phyloP scores from a whole-genome alignment of 371 early-diverging fungal genomes.

The Homolaphlyctis polyrhiza region DNA sequence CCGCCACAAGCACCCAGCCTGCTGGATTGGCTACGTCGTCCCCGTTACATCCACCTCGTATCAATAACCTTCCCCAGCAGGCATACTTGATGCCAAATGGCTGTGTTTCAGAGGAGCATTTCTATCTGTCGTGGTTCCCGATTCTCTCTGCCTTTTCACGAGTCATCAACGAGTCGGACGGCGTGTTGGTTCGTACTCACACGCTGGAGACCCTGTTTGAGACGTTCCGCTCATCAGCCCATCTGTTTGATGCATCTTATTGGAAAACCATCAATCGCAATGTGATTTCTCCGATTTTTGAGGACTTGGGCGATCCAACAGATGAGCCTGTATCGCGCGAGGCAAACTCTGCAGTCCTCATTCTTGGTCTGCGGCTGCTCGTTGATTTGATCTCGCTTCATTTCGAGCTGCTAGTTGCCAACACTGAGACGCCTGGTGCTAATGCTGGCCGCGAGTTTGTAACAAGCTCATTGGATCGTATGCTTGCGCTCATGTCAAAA shows the following conservation, averaged over 20 bases:
- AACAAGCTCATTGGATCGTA: conserved; percentile 22
- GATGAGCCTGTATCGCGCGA: conserved; percentile 10
- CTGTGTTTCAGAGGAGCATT: conserved; percentile 40
- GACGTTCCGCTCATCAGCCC: conserved; percentile 26
- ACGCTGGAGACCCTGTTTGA: conserved; percentile 43
- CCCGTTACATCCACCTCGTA: conserved; percentile 5
- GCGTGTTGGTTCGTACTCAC: conserved; percentile 25
- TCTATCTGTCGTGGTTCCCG: conserved; percentile 54
- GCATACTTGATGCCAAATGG: conserved; percentile 21
- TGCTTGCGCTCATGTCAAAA: conserved; percentile 24
- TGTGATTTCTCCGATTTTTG: conserved; percentile 47
- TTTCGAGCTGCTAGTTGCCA: conserved; percentile 23
- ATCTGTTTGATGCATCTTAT: conserved; percentile 35
- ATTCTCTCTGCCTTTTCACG: conserved; percentile 49
- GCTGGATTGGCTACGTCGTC: neutral
- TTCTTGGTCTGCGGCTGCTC: conserved; percentile 35
- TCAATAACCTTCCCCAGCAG: conserved; percentile 12
- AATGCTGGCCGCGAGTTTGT: conserved; percentile 17
- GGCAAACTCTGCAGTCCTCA: conserved; percentile 34
- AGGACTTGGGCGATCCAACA: conserved; percentile 32
- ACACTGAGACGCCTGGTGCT: conserved; percentile 4
- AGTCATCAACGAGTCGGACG: conserved; percentile 36
- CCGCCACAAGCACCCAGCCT: conserved; percentile 1
- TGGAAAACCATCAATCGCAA: conserved; percentile 41
- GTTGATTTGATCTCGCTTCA: conserved; percentile 31